Conservation (phyloP, 2,329 filamentous ascomycete species). For the Amylocarpus encephaloides region DNA sequence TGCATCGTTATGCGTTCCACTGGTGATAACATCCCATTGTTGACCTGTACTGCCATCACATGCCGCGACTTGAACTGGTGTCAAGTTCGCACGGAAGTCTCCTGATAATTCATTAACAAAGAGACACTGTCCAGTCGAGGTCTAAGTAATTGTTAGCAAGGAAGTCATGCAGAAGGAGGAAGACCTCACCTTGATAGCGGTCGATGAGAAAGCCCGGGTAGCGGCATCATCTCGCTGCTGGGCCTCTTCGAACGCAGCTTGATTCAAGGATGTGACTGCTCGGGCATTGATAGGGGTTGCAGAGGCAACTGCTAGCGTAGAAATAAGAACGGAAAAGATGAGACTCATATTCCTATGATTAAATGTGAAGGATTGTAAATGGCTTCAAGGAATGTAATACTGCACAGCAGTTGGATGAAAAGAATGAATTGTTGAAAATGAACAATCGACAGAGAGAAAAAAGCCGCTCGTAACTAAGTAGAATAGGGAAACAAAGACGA, state of each 20-base stretch:
- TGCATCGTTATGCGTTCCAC: constrained; percentile 45
- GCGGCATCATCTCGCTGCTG: constrained; percentile 39
- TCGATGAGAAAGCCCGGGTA: constrained; percentile 35
- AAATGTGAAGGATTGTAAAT: constrained; percentile 4
- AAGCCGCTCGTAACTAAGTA: neutral
- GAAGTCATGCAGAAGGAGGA: neutral
- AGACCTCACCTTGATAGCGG: constrained; percentile 35
- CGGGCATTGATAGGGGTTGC: constrained; percentile 25
- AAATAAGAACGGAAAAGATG: constrained; percentile 19
- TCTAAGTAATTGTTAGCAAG: constrained; percentile 25
- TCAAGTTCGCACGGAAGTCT: constrained; percentile 41
- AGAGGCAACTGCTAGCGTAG: constrained; percentile 15
- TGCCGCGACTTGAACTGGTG: constrained; percentile 36
- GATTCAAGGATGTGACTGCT: constrained; percentile 33
- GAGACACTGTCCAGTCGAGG: constrained; percentile 37
- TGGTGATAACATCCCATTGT: constrained; percentile 40
- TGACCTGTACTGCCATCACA: constrained; percentile 38
- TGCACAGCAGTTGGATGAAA: constrained; percentile 19
- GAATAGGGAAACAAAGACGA: neutral
- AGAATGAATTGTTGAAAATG: constrained; percentile 5
- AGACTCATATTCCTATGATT: constrained; percentile 15
- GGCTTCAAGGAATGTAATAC: constrained; percentile 20
- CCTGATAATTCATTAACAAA: constrained; percentile 39
- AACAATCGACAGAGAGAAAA: constrained; percentile 6
- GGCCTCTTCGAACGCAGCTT: constrained; percentile 37